Base-by-base conservation (phyloP, 257 asterid genomes). In the Forsythia suspensa region DNA sequence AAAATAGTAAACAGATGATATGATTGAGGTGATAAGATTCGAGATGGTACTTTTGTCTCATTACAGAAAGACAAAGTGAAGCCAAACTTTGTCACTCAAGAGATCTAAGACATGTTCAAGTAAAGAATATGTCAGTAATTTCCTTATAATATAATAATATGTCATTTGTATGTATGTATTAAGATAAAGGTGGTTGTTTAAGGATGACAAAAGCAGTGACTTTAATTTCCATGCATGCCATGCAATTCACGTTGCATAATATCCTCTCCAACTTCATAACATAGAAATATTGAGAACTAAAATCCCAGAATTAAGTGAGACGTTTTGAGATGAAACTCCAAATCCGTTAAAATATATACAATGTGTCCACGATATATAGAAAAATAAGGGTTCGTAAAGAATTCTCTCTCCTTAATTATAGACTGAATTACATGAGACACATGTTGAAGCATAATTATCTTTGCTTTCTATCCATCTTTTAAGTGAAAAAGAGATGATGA, bases 11-110 rank as follows among this genome's bases (percentile, higher is more conserved):
- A 57, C 77, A 59, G 75, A 74, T 70, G 76, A 79, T 21, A 74
- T 70, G 76, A 79, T 38, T 72, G 82, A 38, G 84, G 40, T 67
- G 79, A 77, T 70, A 66, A 67, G 73, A 91, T 88, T 89, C 92
- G 86, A 81, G 77, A 87, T 87, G 67, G 82, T 76, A 86, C 96
- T 93, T 92, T 89, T 95, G 96, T 95, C 98, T 90, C 88, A 82
- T 80, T 84, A 76, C 74, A 87, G 76, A 87, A 87, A 86, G 91
- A 87, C 87, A 91, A 90, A 91, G 95, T 77, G 92, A 88, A 88
- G 83, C 81, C 70, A 81, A 80, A 68, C 91, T 80, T 80, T 79
- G 86, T 82, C 84, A 89, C 89, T 89, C 90, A 87, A 90, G 90
- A 89, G 95, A 94, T 89, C 92, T 87, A 76, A 81, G 81, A 79